Conservation (phyloP, 768 basidiomycete species). For the Boletus subparvulus region DNA sequence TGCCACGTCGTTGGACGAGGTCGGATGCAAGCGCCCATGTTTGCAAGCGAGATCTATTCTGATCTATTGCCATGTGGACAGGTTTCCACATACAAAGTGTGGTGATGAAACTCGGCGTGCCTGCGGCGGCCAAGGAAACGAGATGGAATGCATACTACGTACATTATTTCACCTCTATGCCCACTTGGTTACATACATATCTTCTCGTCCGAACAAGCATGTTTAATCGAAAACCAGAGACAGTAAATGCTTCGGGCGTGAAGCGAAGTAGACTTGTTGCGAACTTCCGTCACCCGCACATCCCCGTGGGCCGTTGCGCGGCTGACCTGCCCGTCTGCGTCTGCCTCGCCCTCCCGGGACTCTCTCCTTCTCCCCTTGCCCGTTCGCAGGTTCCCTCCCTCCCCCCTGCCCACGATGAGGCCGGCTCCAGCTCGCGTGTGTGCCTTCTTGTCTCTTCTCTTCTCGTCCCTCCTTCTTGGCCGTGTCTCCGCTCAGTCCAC, state of each 20-base stretch:
- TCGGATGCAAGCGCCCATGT: too few species aligned
- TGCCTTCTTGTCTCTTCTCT: slow-evolving; percentile 23
- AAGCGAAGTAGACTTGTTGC: slow-evolving; percentile 8
- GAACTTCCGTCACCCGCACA: slow-evolving; percentile 19
- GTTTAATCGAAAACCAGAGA: slow-evolving; percentile 1
- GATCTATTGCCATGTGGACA: background rate
- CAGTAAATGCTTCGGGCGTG: background rate
- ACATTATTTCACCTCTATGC: slow-evolving; percentile 1
- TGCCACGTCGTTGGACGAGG: too few species aligned
- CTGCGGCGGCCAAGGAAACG: slow-evolving; percentile 18
- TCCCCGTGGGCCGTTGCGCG: slow-evolving; percentile 15
- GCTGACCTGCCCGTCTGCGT: slow-evolving; percentile 28
- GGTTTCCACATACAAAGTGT: background rate
- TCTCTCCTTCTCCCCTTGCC: background rate
- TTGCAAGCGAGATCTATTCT: background rate
- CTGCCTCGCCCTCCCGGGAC: slow-evolving; percentile 7
- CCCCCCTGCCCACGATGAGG: slow-evolving; percentile 14
- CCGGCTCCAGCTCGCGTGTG: background rate
- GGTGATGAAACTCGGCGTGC: slow-evolving; percentile 18
- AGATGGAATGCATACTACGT: background rate
- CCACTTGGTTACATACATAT: background rate
- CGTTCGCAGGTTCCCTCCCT: background rate
- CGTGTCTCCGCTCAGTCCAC: slow-evolving; percentile 40
- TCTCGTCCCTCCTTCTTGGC: slow-evolving; percentile 28
- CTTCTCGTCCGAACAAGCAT: background rate